Base-by-base conservation (phyloP, 2,329 filamentous ascomycete genomes). In the Kalaharituber pfeilii region DNA sequence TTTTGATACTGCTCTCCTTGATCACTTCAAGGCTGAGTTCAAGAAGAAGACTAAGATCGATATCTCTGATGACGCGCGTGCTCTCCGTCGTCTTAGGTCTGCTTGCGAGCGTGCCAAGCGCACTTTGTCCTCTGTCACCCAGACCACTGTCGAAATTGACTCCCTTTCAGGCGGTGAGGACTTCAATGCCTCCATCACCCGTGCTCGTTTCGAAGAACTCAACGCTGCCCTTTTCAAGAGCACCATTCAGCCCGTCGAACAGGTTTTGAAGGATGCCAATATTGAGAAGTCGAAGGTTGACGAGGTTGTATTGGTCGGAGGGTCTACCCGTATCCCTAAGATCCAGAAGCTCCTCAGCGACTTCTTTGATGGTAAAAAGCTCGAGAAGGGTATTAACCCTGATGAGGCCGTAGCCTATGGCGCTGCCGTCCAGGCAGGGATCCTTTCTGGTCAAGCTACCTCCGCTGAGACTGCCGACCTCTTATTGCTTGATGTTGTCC, bases 331-430 rank as follows among this genome's bases (percentile, higher is more conserved):
- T 86, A 98, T 98, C 66, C 91, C 91, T 68, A 81, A 82, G 71
- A 94, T 98, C 72, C 91, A 98, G 82, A 96, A 96, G 81, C 84
- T 98, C 63, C 82, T 98, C 64, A 88, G 82, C 75, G 91, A 98
- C 74, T 95, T 88, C 80, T 98, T 98, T 76, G 85, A 93, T 71
- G 88, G 88, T 74, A 98, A 98, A 86, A 95, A 98, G 84, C 86
- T 95, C 64, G 89, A 96, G 81, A 96, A 95, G 75, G 91, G 85
- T 78, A 96, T 96, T 77, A 98, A 98, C 81, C 91, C 91, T 67
- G 91, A 98, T 69, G 91, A 98, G 79, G 91, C 91, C 65, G 91
- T 98, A 67, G 91, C 91, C 66, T 95, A 95, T 74, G 91, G 91
- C 81, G 91, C 91, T 63, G 91, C 91, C 66, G 89, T 98, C 60